A percentile compares a stretch with the other conserved stretches of the same genome.
Conservation (phyloP, 2,329 filamentous ascomycete genomes). For the Metarhizium anisopliae region DNA sequence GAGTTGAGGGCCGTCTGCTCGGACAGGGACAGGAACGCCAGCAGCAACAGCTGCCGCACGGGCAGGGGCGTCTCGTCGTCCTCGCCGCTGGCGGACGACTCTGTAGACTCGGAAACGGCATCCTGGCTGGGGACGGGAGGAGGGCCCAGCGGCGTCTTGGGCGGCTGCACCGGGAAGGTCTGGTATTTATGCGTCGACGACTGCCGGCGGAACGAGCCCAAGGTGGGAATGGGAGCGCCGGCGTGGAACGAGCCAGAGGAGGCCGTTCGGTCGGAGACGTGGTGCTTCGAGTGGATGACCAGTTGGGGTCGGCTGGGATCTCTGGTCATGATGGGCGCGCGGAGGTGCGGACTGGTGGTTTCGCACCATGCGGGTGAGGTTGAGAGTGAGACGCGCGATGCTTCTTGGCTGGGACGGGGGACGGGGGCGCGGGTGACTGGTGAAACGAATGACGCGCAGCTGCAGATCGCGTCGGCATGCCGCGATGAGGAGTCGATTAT, state of each 20-base stretch:
- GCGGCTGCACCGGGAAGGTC: slow-evolving; percentile 70
- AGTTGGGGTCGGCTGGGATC: slow-evolving; percentile 4
- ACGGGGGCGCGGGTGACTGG: neutral
- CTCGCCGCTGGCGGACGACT: slow-evolving; percentile 18
- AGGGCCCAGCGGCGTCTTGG: slow-evolving; percentile 51
- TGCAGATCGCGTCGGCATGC: neutral
- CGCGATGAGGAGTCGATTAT: neutral
- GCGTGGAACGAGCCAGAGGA: slow-evolving; percentile 43
- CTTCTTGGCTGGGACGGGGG: neutral
- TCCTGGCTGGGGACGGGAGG: slow-evolving; percentile 9
- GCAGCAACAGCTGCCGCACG: slow-evolving; percentile 68
- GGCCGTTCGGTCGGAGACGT: slow-evolving; percentile 11
- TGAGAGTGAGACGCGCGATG: neutral
- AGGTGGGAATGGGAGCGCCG: slow-evolving; percentile 37
- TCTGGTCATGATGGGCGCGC: slow-evolving; percentile 5
- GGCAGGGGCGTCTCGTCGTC: slow-evolving; percentile 65
- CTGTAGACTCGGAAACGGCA: slow-evolving; percentile 9
- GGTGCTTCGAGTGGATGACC: neutral
- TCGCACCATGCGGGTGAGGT: neutral
- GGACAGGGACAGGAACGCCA: slow-evolving; percentile 81
- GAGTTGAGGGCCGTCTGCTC: slow-evolving; percentile 97
- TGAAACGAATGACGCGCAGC: neutral
- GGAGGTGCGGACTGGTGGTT: neutral
- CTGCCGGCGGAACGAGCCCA: slow-evolving; percentile 25
- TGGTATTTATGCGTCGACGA: slow-evolving; percentile 57